Base-by-base conservation (phyloP, 1,139 yeast species). In the Saccharomycopsis phalli region DNA sequence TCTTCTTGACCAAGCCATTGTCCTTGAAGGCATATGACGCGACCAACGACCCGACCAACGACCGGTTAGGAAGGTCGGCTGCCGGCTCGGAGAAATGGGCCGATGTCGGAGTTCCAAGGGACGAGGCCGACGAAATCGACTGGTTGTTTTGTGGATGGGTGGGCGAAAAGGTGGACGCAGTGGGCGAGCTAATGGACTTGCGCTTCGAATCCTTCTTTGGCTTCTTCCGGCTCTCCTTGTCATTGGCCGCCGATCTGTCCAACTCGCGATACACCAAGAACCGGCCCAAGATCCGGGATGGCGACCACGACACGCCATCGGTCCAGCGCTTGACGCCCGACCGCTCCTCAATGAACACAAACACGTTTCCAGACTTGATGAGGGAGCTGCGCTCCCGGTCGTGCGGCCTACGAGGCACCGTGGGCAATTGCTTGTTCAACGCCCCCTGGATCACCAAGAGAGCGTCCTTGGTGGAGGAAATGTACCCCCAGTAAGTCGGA, bases 281-380 rank as follows among this genome's bases (percentile, higher is more conserved):
- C 44, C 93, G 67, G 3, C 94, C 94, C 32, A 84, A 66, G 23
- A 87, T 84, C 39, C 96, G 65, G 2, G 93, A 80, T 0, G 96
- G 95, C 1, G 88, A 77, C 96, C 96, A 87, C 10, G 88, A 70
- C 17, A 83, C 74, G 13, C 96, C 95, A 55, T 87, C 96, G 1
- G 96, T 87, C 96, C 96, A 87, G 42, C 96, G 66, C 57, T 82
- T 82, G 47, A 87, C 86, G 1, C 93, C 91, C 0, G 91, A 77
- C 17, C 71, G 68, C 49, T 81, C 86, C 57, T 87, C 95, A 39
- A 82, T 74, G 54, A 86, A 87, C 2, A 87, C 86, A 59, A 86
- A 87, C 1, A 86, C 79, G 51, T 79, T 76, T 1, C 96, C 96
- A 10, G 87, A 77, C 44, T 68, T 65, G 32, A 87, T 84, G 37